Evolutionary conservation across 2,329 filamentous ascomycete genomes (phyloP).

Genomic region (Calonectria montana): DNA sequence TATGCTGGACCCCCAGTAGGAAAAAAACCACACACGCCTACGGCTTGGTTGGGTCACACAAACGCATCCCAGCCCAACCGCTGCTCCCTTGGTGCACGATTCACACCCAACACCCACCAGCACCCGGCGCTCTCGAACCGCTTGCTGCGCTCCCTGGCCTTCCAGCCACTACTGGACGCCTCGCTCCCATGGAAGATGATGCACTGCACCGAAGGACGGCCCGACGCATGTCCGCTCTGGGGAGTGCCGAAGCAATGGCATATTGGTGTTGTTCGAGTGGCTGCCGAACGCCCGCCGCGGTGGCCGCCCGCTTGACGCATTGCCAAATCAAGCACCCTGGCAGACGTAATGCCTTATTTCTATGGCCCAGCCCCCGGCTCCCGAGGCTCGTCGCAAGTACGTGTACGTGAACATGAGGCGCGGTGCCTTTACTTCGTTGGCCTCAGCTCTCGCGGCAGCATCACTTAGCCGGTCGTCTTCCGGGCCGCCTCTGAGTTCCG

Average conservation of each 20-base stretch:
- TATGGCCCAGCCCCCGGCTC: background rate
- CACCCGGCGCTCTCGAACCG: background rate
- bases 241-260: background rate
- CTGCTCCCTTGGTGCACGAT: background rate
- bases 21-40: background rate
- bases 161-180: too few relatives aligned
- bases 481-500: background rate
- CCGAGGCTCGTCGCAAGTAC: background rate
- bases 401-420: background rate
- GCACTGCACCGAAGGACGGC: background rate
- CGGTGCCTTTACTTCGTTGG: background rate
- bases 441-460: background rate
- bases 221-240: background rate
- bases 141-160: background rate
- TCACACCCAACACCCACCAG: background rate
- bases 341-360: background rate
- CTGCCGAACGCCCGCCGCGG: background rate
- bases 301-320: background rate
- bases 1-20: background rate
- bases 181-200: background rate
- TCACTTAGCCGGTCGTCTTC: background rate
- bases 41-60: background rate
- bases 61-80: constrained; percentile 4
- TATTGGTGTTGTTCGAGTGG: constrained; percentile 4
- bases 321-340: background rate